phyloP scores from a whole-genome alignment of 305 asterid genomes.

The Fraxinus velutina region DNA sequence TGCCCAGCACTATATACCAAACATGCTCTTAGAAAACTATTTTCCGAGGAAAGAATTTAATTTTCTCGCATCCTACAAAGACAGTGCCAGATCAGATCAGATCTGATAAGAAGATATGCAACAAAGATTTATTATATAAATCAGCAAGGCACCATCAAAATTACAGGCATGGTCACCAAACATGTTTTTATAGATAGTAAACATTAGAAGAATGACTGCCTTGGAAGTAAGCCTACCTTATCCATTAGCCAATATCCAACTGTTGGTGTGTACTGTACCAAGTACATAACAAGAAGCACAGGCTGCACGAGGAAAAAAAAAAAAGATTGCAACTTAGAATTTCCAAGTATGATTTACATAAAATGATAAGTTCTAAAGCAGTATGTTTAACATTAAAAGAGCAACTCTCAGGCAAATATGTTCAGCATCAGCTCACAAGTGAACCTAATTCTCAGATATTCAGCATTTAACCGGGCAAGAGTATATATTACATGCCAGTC shows the following conservation, averaged over 20 bases:
- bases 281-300: slow-evolving; percentile 86
- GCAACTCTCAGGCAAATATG: not conserved
- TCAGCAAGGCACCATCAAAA: not conserved
- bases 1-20: not conserved
- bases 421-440: not conserved
- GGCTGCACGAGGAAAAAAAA: slow-evolving; percentile 55
- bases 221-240: slow-evolving; percentile 49
- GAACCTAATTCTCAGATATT: not conserved
- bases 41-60: not conserved
- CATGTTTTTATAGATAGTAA: slow-evolving; percentile 2
- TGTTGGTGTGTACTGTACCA: slow-evolving; percentile 78
- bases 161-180: slow-evolving; percentile 2
- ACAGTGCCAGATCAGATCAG: not conserved
- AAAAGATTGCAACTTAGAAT: slow-evolving; percentile 5
- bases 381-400: not conserved
- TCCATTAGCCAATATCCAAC: slow-evolving; percentile 97
- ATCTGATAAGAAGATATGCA: not conserved
- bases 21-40: not conserved
- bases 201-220: not conserved
- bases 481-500: not conserved
- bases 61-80: not conserved
- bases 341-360: not conserved
- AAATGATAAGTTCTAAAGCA: not conserved
- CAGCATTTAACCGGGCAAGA: not conserved
- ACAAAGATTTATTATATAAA: not conserved